A percentile compares a stretch with the other conserved stretches of the same genome.
Evolutionary conservation across 495 filamentous ascomycete genomes (phyloP).

Genomic region (Penicillium ochrochloron): DNA sequence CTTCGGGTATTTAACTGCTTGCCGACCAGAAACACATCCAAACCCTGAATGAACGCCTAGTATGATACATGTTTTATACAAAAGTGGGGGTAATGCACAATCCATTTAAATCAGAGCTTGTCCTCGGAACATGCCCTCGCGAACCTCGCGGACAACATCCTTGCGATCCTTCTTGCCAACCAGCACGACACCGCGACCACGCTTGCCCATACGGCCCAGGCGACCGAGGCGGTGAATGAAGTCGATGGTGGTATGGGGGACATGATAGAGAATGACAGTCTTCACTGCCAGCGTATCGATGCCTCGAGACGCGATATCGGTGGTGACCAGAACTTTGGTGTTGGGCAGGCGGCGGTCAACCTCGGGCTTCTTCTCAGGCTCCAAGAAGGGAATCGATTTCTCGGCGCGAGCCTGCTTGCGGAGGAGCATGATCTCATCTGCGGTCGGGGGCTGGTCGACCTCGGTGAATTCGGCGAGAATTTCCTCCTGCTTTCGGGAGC

Average conservation of each 20-base stretch:
- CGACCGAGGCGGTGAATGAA: slow-evolving; percentile 95
- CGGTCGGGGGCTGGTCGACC: slow-evolving; percentile 47
- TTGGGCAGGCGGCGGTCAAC: slow-evolving; percentile 56
- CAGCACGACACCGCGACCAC: slow-evolving; percentile 86
- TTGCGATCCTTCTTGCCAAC: slow-evolving; percentile 87
- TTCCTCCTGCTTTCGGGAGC: slow-evolving; percentile 71
- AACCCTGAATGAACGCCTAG: slow-evolving; percentile 25
- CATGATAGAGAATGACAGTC: slow-evolving; percentile 91
- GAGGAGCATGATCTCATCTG: slow-evolving; percentile 44
- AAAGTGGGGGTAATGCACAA: slow-evolving; percentile 30
- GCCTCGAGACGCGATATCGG: slow-evolving; percentile 88
- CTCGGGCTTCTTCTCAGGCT: slow-evolving; percentile 26
- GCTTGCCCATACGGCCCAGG: slow-evolving; percentile 88
- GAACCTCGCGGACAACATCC: slow-evolving; percentile 90
- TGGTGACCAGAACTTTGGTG: slow-evolving; percentile 90
- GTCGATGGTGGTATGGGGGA: slow-evolving; percentile 93
- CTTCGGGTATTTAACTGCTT: slow-evolving; percentile 12
- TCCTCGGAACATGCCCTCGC: slow-evolving; percentile 91
- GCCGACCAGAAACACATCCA: slow-evolving; percentile 18
- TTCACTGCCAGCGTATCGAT: slow-evolving; percentile 93
- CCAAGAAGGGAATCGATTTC: slow-evolving; percentile 40
- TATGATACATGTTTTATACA: slow-evolving; percentile 33
- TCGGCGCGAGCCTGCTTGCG: slow-evolving; percentile 39
- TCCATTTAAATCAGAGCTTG: slow-evolving; percentile 73
- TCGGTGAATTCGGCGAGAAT: slow-evolving; percentile 79